Base-by-base conservation (phyloP, 148 eudicot species). In the Persicaria tinctoria region DNA sequence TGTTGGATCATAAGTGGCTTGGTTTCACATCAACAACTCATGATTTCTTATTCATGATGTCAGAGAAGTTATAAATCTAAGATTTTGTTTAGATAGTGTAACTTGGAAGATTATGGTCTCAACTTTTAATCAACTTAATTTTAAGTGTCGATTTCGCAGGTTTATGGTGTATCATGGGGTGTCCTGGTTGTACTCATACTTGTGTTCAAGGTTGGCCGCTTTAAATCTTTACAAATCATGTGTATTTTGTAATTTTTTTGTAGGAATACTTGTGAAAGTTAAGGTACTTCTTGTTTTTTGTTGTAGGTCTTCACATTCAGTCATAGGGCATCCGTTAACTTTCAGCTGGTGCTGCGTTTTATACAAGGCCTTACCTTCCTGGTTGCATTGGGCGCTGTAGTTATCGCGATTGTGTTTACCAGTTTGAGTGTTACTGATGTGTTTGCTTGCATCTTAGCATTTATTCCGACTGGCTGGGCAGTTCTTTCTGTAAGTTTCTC, bases 381-480 rank as follows among this genome's bases (percentile, higher is more conserved):
- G 75, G 80, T 92, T 64, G 97, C 93, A 0, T 73, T 92, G 69
- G 92, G 92, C 79, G 99, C 91, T 48, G 68, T 94, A 75, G 69
- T 79, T 32, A 89, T 84, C 72, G 97, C 96, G 60, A 85, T 94
- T 74, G 87, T 74, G 53, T 13, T 88, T 0, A 88, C 95, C 12
- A 0, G 12, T 0, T 79, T 94, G 76, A 74, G 89, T 38, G 73
- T 95, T 48, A 17, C 90, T 2, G 99, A 95, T 80, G 73, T 95
- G 72, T 95, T 92, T 81, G 94, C 97, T 72, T 85, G 84, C 83
- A 88, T 92, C 82, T 86, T 95, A 71, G 99, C 97, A 60, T 95
- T 95, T 81, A 59, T 95, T 70, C 97, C 99, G 73, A 95, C 99
- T 77, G 99, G 99, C 10, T 95, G 97, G 97, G 93, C 89, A 73